Conservation (phyloP, 2,329 filamentous ascomycete species). For the Scortechinia acanthostroma region DNA sequence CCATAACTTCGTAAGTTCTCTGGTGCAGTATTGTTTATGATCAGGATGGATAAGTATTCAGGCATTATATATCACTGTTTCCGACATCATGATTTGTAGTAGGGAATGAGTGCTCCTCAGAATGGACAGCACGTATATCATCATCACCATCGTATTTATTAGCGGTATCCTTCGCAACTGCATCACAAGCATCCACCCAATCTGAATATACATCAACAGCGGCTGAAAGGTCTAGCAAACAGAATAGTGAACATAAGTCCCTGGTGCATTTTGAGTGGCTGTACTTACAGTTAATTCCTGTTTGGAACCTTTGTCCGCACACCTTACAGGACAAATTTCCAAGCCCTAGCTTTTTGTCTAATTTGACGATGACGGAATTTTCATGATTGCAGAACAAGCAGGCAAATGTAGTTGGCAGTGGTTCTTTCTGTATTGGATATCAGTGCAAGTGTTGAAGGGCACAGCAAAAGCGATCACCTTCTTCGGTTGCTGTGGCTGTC, state of each 20-base stretch:
- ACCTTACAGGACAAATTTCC: constrained; percentile 84
- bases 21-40: too few relatives aligned
- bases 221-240: constrained; percentile 68
- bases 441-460: too few relatives aligned
- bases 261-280: constrained; percentile 6
- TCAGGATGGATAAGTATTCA: too few relatives aligned
- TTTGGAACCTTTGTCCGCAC: constrained; percentile 90
- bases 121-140: too few relatives aligned
- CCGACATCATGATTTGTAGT: too few relatives aligned
- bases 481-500: neutral
- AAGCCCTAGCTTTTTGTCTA: constrained; percentile 86
- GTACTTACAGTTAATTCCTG: constrained; percentile 77
- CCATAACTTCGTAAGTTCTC: too few relatives aligned
- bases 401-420: constrained; percentile 76
- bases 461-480: too few relatives aligned
- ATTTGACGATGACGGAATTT: constrained; percentile 79
- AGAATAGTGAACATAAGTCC: constrained; percentile 8
- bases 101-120: too few relatives aligned
- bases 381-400: constrained; percentile 99
- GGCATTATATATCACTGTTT: too few relatives aligned
- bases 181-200: constrained; percentile 79
- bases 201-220: constrained; percentile 94
- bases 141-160: neutral
- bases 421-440: too few relatives aligned
- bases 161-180: constrained; percentile 13